Evolutionary conservation across 345 rosid species (phyloP).

Genomic region (Rhodamnia rubescens): DNA sequence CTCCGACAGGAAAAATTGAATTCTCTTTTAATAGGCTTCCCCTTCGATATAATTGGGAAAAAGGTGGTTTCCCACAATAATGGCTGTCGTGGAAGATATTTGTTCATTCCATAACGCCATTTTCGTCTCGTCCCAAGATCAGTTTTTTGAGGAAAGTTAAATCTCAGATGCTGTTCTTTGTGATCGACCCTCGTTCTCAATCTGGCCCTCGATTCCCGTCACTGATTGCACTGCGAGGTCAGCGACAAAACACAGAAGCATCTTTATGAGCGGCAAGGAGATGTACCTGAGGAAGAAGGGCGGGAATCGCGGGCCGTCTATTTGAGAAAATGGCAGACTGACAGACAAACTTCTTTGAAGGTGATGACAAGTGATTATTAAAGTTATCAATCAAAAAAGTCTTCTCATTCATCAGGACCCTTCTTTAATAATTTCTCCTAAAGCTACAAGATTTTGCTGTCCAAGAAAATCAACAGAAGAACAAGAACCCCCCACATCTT

Average conservation of each 20-base stretch:
- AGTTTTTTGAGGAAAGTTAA: not conserved
- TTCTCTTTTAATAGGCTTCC: not conserved
- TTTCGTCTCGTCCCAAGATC: not conserved
- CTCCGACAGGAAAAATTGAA: too few relatives aligned
- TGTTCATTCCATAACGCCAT: not conserved
- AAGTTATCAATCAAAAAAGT: not conserved
- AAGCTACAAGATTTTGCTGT: not conserved
- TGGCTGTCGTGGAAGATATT: not conserved
- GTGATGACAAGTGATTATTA: not conserved
- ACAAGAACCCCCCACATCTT: not conserved
- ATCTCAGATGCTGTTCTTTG: not conserved
- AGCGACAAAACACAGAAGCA: not conserved
- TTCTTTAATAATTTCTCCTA: not conserved
- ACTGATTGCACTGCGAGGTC: not conserved
- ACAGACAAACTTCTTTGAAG: not conserved
- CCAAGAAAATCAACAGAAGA: not conserved
- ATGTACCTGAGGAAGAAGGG: not conserved
- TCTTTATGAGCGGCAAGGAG: not conserved
- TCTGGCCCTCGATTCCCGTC: not conserved
- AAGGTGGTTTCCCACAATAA: not conserved
- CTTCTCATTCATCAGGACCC: not conserved
- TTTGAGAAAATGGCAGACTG: constrained; percentile 4
- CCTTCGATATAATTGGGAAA: not conserved
- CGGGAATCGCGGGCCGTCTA: constrained; percentile 6
- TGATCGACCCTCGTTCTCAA: not conserved